Conservation (phyloP, 768 basidiomycete genomes). For the Podaxis mareebaensis region DNA sequence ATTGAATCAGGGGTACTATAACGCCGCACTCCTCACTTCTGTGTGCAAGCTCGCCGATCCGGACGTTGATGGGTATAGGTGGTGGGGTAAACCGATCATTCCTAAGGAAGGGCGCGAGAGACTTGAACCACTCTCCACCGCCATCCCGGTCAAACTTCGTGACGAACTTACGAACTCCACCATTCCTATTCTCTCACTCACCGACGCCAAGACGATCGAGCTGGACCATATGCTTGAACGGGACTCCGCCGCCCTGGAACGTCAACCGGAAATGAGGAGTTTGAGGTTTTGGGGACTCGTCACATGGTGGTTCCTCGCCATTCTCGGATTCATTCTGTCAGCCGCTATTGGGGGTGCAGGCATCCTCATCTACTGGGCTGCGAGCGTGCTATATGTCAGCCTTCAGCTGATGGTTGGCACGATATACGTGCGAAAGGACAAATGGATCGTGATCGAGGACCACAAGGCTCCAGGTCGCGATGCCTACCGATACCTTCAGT, state of each 20-base stretch:
- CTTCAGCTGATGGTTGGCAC: conserved; percentile 5
- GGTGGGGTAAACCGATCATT: conserved; percentile 11
- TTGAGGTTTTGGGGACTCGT: not conserved
- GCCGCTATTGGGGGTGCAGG: not conserved
- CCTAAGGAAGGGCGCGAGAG: conserved; percentile 10
- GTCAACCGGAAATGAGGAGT: conserved; percentile 3
- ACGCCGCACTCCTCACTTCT: conserved; percentile 24
- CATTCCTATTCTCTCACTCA: conserved; percentile 12
- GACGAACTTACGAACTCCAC: not conserved
- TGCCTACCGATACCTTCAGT: conserved; percentile 9
- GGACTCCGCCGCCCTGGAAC: conserved; percentile 5
- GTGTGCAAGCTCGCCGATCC: conserved; percentile 20
- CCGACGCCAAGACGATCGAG: conserved; percentile 7
- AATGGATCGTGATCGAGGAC: conserved; percentile 16
- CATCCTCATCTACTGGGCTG: not conserved
- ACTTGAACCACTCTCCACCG: conserved; percentile 4
- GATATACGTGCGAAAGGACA: conserved; percentile 17
- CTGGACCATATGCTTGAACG: conserved; percentile 18
- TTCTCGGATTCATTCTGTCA: not conserved
- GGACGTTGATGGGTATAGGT: conserved; percentile 6
- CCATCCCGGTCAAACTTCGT: conserved; percentile 2
- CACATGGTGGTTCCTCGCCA: not conserved
- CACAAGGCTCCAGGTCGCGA: conserved; percentile 9
- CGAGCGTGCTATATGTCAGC: not conserved
- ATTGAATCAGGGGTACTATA: conserved; percentile 18